Evolutionary conservation across 164 flowering plant genomes (phyloP), one percentile per base, ranked within the genome.

Genomic region (Magnolia changhungtana): DNA sequence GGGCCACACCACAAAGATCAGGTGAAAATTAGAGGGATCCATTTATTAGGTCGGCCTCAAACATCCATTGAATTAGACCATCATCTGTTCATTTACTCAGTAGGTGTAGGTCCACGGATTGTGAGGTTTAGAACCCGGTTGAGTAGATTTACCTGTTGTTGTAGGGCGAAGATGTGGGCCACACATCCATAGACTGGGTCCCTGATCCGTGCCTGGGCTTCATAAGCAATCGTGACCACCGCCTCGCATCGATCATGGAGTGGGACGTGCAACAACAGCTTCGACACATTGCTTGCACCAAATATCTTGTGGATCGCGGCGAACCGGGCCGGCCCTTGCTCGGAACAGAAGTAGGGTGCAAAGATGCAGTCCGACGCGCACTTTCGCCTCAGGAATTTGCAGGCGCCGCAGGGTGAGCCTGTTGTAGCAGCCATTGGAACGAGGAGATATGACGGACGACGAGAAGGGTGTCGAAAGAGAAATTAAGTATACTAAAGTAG

Each of bases 151-250:
- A 96, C 99, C 99, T 96, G 99, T 74, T 95, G 99, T 74, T 94
- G 98, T 67, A 96, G 82, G 76, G 98, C 90, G 63, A 93, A 94
- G 72, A 96, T 91, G 75, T 94, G 98, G 4, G 98, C 86, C 6
- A 96, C 99, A 58, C 99, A 96, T 18, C 99, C 99, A 78, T 96
- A 94, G 72, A 96, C 96, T 7, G 99, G 99, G 74, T 96, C 99
- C 50, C 90, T 71, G 59, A 96, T 80, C 77, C 99, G 80, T 3
- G 98, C 99, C 66, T 96, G 96, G 78, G 99, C 99, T 80, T 96
- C 99, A 83, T 93, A 95, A 37, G 98, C 91, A 72, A 96, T 93
- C 2, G 99, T 94, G 79, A 96, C 95, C 24, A 94, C 98, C 0
- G 99, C 98, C 76, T 96, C 99, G 29, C 92, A 88, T 0, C 99